Evolutionary conservation across 176 grass and related monocot genomes (phyloP), one percentile per base, ranked within the genome.

Genomic region (Cymbopogon citratus): DNA sequence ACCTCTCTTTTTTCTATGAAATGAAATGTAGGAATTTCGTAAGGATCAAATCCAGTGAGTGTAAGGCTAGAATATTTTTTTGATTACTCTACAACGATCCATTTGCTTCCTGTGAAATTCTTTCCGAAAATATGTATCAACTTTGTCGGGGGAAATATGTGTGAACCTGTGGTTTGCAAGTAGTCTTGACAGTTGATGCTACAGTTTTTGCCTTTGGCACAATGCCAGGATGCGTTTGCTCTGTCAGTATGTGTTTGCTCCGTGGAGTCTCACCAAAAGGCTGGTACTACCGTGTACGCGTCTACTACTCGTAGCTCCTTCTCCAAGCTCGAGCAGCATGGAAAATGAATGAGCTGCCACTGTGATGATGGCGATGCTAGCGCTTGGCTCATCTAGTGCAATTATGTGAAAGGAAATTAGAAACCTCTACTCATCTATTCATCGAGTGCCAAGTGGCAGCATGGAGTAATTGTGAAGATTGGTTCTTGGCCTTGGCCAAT

Each of bases 221-320:
- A 26, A 27, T 69, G 71, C 31, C 26, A 63, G 26, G 4, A 15
- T 7, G 40, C 59, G 64, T 64, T 26, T 71, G 43, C 36, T 72
- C 48, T 9, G 24, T 63, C 2, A 11, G 57, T 9, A 56, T 51
- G 48, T 51, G 16, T n/a, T n/a, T n/a, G n/a, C n/a, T n/a, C n/a
- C n/a, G 48, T 51, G 16, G 48, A 19, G 5, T 18, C 31, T 46
- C 51, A 19, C 8, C 40, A 13, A 9, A 45, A 54, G 19, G 7
- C 52, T 71, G 40, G 36, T 18, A 35, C 43, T 23, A 15, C 26
- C 71, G 64, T 85, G 40, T 18, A 85, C 71, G 87, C 33, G 40
- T 71, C 56, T 43, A 41, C 31, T 33, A 25, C 62, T 75, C 59
- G 21, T 12, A 19, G 9, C 18, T 63, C 62, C 51, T 54, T 9